Base-by-base conservation (phyloP, 202 grass and related monocot species). In the Tripidium arundinaceum region DNA sequence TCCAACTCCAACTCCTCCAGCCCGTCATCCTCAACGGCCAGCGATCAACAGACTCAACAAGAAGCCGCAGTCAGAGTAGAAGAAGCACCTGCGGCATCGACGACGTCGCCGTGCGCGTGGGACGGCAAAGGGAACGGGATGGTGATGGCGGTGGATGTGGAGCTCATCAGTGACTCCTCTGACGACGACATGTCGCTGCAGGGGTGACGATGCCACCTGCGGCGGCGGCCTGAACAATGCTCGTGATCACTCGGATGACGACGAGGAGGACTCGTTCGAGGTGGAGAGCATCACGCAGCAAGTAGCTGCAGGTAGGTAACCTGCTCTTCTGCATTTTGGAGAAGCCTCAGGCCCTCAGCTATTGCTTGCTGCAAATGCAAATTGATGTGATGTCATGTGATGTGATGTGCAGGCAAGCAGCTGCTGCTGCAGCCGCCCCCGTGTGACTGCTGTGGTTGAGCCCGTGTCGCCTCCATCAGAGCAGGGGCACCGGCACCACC, bases 121-220 rank as follows among this genome's bases (percentile, higher is more conserved):
- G 47, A 60, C 31, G 52, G 52, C 52, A 55, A 55, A 24, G 75
- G 40, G 7, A 68, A 31, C n/a, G 63, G 79, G 64, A 78, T 29
- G 77, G 10, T 14, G 58, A 54, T 45, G 77, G 22, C 38, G 14
- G 78, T 89, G 66, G 87, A 89, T 10, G 73, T 89, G 18, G 83
- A 89, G 87, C 87, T 89, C 67, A 85, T 89, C 33, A 85, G 87
- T 24, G 87, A 89, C 50, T 89, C 87, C 67, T 85, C 78, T 1
- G 73, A 89, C 19, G 87, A 85, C n/a, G 87, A 89, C 58, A 81
- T 85, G 37, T 67, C 49, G 0, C 62, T 89, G 66, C 78, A 78
- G 8, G n/a, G 77, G 49, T 6, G 72, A 46, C 9, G 49, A 24
- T 14, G 72, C 7, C 14, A 11, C 2, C n/a, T n/a, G n/a, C 7